Percentiles rank a stretch among this genome's conserved stretches.
These are phyloP conservation scores for Tulasnella sp. DNA, from an alignment of 768 basidiomycete species.

Conservation along the genomic window DNA sequence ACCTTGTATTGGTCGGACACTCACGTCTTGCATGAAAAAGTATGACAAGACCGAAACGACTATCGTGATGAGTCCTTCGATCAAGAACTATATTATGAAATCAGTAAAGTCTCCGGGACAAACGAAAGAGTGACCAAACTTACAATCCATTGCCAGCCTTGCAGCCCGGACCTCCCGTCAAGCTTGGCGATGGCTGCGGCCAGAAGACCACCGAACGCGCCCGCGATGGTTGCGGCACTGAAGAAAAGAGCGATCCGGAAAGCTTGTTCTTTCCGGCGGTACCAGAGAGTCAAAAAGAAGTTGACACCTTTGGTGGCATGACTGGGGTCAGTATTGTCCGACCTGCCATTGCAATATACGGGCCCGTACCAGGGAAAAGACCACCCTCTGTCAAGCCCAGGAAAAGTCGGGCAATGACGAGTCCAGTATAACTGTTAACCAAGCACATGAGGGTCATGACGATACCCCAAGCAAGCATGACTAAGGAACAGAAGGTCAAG, in stretches of 20 bases:
- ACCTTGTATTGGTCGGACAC: slow-evolving; percentile 40
- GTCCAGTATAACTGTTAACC: slow-evolving; percentile 57
- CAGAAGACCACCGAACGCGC: slow-evolving; percentile 68
- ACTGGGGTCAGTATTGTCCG: neutral
- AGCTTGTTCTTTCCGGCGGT: slow-evolving; percentile 74
- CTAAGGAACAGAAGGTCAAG: slow-evolving; percentile 1
- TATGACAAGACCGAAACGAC: slow-evolving; percentile 51
- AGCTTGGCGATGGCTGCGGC: slow-evolving; percentile 49
- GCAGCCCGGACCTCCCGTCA: slow-evolving; percentile 43
- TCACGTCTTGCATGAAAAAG: slow-evolving; percentile 68
- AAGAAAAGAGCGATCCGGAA: slow-evolving; percentile 64
- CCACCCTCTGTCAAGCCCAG: slow-evolving; percentile 69
- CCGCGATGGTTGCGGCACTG: slow-evolving; percentile 69
- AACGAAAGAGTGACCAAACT: slow-evolving; percentile 28
- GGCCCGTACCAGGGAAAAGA: slow-evolving; percentile 38
- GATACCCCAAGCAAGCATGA: slow-evolving; percentile 22
- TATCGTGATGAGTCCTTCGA: slow-evolving; percentile 65
- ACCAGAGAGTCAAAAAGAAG: slow-evolving; percentile 49
- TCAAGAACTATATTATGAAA: slow-evolving; percentile 33
- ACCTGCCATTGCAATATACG: slow-evolving; percentile 34
- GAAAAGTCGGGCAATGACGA: slow-evolving; percentile 51
- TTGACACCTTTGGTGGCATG: slow-evolving; percentile 10
- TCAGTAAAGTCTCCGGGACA: neutral
- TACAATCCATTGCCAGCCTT: slow-evolving; percentile 48
- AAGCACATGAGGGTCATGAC: slow-evolving; percentile 63